Evolutionary conservation across 495 filamentous ascomycete genomes (phyloP).

Genomic region (Bacidia rubella): DNA sequence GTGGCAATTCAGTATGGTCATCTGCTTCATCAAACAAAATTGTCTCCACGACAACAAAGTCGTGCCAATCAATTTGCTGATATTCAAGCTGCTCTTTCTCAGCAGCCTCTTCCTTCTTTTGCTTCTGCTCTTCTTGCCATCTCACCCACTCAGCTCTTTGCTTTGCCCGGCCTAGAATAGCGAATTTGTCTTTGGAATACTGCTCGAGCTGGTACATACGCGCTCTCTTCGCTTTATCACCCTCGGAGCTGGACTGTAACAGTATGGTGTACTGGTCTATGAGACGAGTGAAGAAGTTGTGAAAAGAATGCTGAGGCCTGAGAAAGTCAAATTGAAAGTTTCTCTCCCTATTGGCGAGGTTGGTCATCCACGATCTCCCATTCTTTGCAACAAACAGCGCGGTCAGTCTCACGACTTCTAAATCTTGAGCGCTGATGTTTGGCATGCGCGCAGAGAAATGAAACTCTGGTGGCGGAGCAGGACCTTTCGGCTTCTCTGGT

Average conservation of each 20-base stretch:
- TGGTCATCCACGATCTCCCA: conserved; percentile 80
- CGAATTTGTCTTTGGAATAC: conserved; percentile 68
- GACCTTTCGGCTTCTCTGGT: conserved; percentile 61
- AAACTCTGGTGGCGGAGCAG: conserved; percentile 76
- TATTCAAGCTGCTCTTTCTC: conserved; percentile 77
- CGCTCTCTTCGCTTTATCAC: conserved; percentile 53
- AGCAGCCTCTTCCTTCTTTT: conserved; percentile 75
- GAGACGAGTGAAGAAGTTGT: conserved; percentile 83
- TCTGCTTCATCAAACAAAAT: conserved; percentile 86
- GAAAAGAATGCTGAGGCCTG: conserved; percentile 84
- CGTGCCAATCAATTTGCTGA: conserved; percentile 93
- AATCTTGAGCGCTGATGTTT: conserved; percentile 87
- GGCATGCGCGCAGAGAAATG: conserved; percentile 95
- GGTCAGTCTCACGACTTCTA: conserved; percentile 82
- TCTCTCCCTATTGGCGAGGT: conserved; percentile 72
- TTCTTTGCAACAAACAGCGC: conserved; percentile 84
- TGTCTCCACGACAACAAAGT: conserved; percentile 92
- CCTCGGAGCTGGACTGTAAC: conserved; percentile 52
- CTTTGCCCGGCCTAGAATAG: conserved; percentile 66
- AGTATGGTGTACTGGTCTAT: conserved; percentile 92
- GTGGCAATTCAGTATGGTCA: conserved; percentile 72
- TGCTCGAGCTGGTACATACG: conserved; percentile 59
- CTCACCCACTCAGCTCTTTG: conserved; percentile 77
- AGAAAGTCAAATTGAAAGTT: conserved; percentile 98
- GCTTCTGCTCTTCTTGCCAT: conserved; percentile 72